phyloP scores from a whole-genome alignment of 805 yeast species.

The Candida taoyuanica region DNA sequence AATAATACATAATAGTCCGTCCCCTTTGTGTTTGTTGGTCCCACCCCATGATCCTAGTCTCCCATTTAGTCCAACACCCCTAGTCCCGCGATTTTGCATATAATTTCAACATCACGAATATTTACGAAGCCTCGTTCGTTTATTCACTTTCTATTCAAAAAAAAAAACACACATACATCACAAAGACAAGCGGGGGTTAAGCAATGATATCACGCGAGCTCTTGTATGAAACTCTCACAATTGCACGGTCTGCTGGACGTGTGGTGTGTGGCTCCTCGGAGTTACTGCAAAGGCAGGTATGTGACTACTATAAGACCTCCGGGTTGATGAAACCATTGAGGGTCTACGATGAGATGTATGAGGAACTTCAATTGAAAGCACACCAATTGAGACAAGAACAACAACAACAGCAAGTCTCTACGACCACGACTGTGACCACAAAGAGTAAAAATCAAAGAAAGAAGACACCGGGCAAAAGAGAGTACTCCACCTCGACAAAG shows the following conservation, averaged over 20 bases:
- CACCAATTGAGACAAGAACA: constrained; percentile 8
- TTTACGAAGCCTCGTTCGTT: too few species aligned
- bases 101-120: too few species aligned
- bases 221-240: constrained; percentile 18
- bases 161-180: background rate
- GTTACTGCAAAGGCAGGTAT: constrained; percentile 10
- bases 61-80: too few species aligned
- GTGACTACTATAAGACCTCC: constrained; percentile 22
- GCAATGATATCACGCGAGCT: constrained; percentile 14
- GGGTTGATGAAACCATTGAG: constrained; percentile 20
- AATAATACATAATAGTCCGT: too few species aligned
- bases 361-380: constrained; percentile 12
- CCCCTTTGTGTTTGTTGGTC: too few species aligned
- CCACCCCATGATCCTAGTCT: too few species aligned
- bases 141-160: too few species aligned
- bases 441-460: background rate
- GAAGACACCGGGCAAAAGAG: constrained; percentile 7
- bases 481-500: constrained; percentile 16
- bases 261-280: constrained; percentile 14
- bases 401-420: background rate
- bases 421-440: constrained; percentile 3
- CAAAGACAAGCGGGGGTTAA: background rate
- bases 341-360: constrained; percentile 25
- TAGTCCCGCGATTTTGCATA: too few species aligned
- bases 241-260: constrained; percentile 16